Evolutionary conservation across 2,329 filamentous ascomycete genomes (phyloP), one percentile per base, ranked within the genome.

Genomic region (Fusarium sp.): DNA sequence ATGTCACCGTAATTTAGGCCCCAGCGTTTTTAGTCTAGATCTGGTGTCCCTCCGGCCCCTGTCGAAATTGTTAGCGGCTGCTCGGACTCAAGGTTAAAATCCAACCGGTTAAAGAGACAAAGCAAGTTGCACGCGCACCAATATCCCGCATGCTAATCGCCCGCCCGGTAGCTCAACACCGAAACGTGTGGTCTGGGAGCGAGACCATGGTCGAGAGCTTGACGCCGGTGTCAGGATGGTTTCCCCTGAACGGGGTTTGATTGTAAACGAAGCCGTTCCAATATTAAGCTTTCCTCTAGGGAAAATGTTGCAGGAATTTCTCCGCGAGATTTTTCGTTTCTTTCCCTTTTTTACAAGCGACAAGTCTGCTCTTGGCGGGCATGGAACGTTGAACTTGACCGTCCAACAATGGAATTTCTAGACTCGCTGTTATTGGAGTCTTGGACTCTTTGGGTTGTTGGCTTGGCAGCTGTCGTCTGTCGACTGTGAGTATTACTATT

Each of bases 381-480:
- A 13, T 33, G 45, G 50, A 20, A 54, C 14, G 18, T 42, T 42
- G 47, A 64, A 54, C 22, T 42, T 60, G 27, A 3, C 20, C 14
- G 31, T 56, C 47, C 6, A 69, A 13, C 47, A 45, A 81, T 81
- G 80, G 75, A 80, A 5, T 71, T 81, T 11, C 61, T 61, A 22
- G 72, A 77, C 2, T 73, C 70, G 20, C 54, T 81, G 57, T 57
- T 74, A 25, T 67, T 81, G 7, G 80, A 81, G 71, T 81, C 80
- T 18, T 81, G 80, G 80, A 63, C 78, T 18, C 77, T 81, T 8
- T 81, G 78, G 71, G 70, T 62, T 3, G 29, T 78, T 47, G 80
- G 80, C 7, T 70, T 81, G 6, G 35, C 75, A 5, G 56, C 80
- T 4, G 80, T 81, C 13, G 66, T 25, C 4, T 77, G 74, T 20